These are phyloP conservation scores for Diaporthe nobilis DNA, from an alignment of 2,329 filamentous ascomycete genomes.

Conservation along the genomic window DNA sequence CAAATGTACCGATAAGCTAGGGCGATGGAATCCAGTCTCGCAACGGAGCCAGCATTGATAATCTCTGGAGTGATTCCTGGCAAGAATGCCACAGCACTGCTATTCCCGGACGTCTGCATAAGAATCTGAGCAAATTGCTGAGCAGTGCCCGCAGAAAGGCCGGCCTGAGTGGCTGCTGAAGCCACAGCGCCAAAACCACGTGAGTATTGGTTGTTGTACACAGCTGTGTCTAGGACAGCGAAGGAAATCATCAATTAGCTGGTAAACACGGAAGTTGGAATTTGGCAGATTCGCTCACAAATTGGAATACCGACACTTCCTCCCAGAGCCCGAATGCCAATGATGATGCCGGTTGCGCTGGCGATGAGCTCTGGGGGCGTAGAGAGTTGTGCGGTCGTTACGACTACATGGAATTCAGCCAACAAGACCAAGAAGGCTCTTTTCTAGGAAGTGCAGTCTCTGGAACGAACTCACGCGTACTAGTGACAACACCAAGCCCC, in stretches of 20 bases:
- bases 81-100: not conserved
- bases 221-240: not conserved
- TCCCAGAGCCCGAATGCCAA: conserved; percentile 1
- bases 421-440: no score
- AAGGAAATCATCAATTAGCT: not conserved
- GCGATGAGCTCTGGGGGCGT: conserved; percentile 16
- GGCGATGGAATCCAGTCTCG: conserved; percentile 8
- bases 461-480: not conserved
- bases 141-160: not conserved
- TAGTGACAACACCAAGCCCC: conserved; percentile 14
- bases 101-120: not conserved
- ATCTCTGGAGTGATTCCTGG: conserved; percentile 6
- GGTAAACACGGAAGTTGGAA: not conserved
- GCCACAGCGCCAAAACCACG: conserved; percentile 9
- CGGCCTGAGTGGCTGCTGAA: not conserved
- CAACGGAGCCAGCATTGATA: not conserved
- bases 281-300: not conserved
- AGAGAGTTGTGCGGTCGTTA: not conserved
- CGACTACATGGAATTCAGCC: not conserved
- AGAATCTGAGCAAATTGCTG: not conserved
- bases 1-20: conserved; percentile 17
- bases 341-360: conserved; percentile 15
- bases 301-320: conserved; percentile 15
- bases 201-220: conserved; percentile 9
- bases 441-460: not conserved